Evolutionary conservation across 306 rosid genomes (phyloP).

Genomic region (Pterocarpus santalinus): DNA sequence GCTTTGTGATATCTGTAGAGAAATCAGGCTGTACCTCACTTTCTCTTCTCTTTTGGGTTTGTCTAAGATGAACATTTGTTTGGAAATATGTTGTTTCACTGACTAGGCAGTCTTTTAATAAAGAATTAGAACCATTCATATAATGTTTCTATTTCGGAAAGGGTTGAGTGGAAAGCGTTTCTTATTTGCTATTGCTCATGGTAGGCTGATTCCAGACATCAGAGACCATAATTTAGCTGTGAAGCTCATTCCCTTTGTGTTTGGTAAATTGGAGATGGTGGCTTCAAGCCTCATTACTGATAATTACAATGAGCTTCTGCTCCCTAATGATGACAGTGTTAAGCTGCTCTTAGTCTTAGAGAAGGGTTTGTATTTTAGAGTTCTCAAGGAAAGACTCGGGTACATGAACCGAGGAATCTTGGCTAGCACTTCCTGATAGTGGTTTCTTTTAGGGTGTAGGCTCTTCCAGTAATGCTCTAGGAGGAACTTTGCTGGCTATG

Average conservation of each 20-base stretch:
- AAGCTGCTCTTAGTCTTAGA: background rate
- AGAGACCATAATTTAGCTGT: background rate
- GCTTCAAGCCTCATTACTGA: background rate
- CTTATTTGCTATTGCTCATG: background rate
- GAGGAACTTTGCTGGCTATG: background rate
- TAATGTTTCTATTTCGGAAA: slow-evolving; percentile 6
- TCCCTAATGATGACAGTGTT: background rate
- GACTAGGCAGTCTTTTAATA: background rate
- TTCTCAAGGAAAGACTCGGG: background rate
- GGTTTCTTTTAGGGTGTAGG: background rate
- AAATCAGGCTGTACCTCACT: background rate
- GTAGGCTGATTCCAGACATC: background rate
- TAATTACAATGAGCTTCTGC: background rate
- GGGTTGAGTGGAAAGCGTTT: background rate
- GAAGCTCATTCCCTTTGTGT: background rate
- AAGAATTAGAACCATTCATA: background rate
- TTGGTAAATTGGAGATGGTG: background rate
- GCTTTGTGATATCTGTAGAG: background rate
- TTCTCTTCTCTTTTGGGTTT: slow-evolving; percentile 10
- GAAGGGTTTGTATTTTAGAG: background rate
- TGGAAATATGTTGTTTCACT: background rate
- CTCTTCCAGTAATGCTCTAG: background rate
- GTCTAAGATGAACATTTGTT: slow-evolving; percentile 2
- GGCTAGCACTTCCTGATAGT: background rate
- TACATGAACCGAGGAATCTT: background rate